A percentile compares a stretch with the other conserved stretches of the same genome.
Conservation (phyloP, 1,284 basidiomycete genomes). For the Heterobasidion annosum region DNA sequence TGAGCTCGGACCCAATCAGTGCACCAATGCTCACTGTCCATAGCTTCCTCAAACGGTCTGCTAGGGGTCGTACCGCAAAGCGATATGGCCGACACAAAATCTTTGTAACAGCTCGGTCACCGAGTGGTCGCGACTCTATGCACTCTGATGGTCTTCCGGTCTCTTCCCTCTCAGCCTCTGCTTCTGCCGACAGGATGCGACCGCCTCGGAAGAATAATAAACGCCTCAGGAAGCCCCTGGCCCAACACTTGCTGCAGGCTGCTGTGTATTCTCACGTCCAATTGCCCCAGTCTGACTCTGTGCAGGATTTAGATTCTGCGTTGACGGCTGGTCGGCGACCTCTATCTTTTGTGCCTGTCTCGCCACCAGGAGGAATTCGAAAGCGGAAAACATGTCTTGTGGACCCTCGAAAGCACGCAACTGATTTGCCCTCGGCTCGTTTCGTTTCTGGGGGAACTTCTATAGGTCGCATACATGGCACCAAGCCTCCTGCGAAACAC, state of each 20-base stretch:
- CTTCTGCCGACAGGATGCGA: background rate
- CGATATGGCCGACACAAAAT: too few species aligned
- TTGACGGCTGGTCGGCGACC: conserved; percentile 10
- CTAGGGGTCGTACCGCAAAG: background rate
- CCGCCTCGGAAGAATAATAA: conserved; percentile 5
- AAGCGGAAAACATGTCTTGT: background rate
- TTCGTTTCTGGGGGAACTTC: background rate
- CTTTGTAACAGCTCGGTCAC: too few species aligned
- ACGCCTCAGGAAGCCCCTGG: conserved; percentile 9
- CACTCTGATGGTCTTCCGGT: background rate
- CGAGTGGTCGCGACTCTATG: background rate
- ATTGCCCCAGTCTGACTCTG: conserved; percentile 3
- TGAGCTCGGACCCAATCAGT: background rate
- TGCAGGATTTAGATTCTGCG: background rate
- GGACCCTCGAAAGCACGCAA: background rate
- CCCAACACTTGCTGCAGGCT: conserved; percentile 16
- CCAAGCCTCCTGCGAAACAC: too few species aligned
- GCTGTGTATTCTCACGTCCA: conserved; percentile 13
- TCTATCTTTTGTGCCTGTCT: conserved; percentile 13
- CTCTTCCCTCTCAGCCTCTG: background rate
- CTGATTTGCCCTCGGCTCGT: background rate
- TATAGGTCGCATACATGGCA: too few species aligned
- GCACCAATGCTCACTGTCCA: background rate
- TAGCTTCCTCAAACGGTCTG: background rate
- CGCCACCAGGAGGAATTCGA: conserved; percentile 1